Evolutionary conservation across 345 rosid species (phyloP).

Genomic region (Ceriops zippeliana): DNA sequence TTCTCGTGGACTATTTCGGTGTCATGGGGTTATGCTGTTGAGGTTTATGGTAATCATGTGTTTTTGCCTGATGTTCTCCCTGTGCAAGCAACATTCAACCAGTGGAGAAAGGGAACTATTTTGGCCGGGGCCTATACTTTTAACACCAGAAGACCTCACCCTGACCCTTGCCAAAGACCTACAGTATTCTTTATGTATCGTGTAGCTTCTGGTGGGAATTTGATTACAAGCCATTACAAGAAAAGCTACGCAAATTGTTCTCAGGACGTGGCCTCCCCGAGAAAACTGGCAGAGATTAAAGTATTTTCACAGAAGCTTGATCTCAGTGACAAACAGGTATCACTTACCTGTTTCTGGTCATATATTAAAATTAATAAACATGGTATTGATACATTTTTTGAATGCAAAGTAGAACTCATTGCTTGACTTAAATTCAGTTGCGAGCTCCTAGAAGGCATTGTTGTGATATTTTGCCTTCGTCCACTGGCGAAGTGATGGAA

Average conservation of each 20-base stretch:
- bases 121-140: conserved; percentile 45
- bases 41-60: conserved; percentile 35
- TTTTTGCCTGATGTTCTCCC: conserved; percentile 41
- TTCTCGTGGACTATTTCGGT: conserved; percentile 82
- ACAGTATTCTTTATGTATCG: conserved; percentile 55
- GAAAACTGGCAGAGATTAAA: conserved; percentile 56
- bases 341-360: neutral
- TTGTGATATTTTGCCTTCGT: conserved; percentile 68
- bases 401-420: neutral
- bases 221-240: conserved; percentile 47
- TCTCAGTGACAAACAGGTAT: conserved; percentile 55
- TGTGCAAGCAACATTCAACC: conserved; percentile 60
- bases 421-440: conserved; percentile 35
- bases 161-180: conserved; percentile 69
- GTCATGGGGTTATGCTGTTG: conserved; percentile 88
- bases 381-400: neutral
- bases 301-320: conserved; percentile 57
- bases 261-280: conserved; percentile 41
- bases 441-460: conserved; percentile 84
- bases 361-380: no score
- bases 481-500: conserved; percentile 47
- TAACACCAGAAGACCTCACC: conserved; percentile 46
- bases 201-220: conserved; percentile 22
- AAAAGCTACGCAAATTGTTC: conserved; percentile 50
- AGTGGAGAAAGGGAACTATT: conserved; percentile 43